Base-by-base conservation (phyloP, 164 flowering plant genomes). In the Macadamia tetraphylla region DNA sequence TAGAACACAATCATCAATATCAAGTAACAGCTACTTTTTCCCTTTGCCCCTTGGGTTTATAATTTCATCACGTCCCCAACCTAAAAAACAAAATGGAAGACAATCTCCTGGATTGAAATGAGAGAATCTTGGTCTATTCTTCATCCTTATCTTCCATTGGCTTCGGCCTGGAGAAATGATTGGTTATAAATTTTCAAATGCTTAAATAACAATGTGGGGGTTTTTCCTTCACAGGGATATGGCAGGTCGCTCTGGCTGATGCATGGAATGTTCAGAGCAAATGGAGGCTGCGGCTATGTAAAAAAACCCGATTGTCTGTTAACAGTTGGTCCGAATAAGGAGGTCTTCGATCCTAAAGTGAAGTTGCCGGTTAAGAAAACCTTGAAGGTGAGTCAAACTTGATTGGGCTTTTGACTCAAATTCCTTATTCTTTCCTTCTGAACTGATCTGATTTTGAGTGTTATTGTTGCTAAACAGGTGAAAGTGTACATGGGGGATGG, bases 401-500 rank as follows among this genome's bases (percentile, higher is more conserved):
- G 12, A 15, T 44, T 60, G 57, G 15, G 57, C 6, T 53, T 53
- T 53, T 53, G 57, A 49, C 2, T 15, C 35, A 31, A 23, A 65
- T 42, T 40, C 66, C 31, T 11, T 51, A 56, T 65, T 29, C 17
- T 14, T 10, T 35, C 40, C 29, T 46, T 17, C 40, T 69, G 61
- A 42, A 10, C 17, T 52, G 51, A 29, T 14, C 17, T 52, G 63
- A 44, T 57, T 43, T 35, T 30, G 29, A 30, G 15, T 42, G 55
- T 68, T 60, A 4, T 55, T 61, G 40, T 42, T 58, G 2, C 52
- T 72, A 48, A 72, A 49, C 70, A 88, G 88, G 88, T 88, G 59
- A 84, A 74, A 65, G 79, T 88, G 30, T 88, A 71, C 35, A 86
- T 88, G 93, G 93, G 93, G 12, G 90, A 88, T 74, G 93, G 93